Conservation (phyloP, 257 asterid species). For the Rauvolfia tetraphylla region DNA sequence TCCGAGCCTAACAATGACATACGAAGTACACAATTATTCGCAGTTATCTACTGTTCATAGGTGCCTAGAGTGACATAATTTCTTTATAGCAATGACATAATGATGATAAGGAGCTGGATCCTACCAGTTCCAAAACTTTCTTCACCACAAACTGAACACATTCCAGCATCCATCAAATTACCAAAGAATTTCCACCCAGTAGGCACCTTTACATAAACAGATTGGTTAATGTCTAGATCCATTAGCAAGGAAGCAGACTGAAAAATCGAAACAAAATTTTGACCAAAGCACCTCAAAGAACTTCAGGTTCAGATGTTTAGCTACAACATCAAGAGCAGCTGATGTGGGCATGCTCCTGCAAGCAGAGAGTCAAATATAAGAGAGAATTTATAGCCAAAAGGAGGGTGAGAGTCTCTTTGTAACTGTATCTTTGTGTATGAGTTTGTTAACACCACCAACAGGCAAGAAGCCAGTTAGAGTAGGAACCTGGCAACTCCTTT, state of each 20-base stretch:
- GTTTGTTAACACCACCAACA: background rate
- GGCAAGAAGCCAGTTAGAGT: background rate
- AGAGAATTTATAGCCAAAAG: background rate
- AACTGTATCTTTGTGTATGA: background rate
- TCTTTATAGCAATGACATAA: background rate
- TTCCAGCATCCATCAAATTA: slow-evolving; percentile 98
- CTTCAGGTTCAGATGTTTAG: slow-evolving; percentile 74
- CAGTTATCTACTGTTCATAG: background rate
- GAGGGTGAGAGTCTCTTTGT: background rate
- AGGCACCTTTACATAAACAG: slow-evolving; percentile 60
- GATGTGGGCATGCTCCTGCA: slow-evolving; percentile 99
- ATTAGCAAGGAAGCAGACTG: slow-evolving; percentile 2
- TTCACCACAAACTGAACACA: slow-evolving; percentile 99
- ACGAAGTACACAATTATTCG: no score
- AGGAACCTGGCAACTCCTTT: slow-evolving; percentile 97
- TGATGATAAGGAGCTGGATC: slow-evolving; percentile 4
- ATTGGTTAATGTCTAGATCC: background rate
- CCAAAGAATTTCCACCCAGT: slow-evolving; percentile 99
- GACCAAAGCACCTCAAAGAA: slow-evolving; percentile 72
- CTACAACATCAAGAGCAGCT: slow-evolving; percentile 98
- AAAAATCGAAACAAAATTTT: slow-evolving; percentile 5
- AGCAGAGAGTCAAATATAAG: slow-evolving; percentile 19
- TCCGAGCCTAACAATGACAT: slow-evolving; percentile 81
- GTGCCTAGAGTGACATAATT: background rate
- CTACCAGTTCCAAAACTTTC: slow-evolving; percentile 99